Base-by-base conservation (phyloP, 208 protist genomes). In the Tritrichomonas musculus region DNA sequence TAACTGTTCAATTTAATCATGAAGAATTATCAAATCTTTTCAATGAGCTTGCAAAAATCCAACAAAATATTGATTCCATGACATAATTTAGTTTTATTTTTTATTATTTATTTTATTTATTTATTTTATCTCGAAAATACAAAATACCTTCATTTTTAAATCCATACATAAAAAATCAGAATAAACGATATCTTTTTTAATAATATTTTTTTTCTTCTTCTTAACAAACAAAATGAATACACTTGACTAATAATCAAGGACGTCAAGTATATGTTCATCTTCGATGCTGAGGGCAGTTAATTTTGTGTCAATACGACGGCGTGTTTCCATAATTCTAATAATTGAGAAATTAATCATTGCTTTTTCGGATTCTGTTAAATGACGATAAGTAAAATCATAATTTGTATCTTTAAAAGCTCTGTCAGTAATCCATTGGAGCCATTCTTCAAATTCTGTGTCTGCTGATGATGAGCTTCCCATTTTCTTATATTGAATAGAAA, bases 1-100 rank as follows among this genome's bases (percentile, higher is more conserved):
- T 88, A 39, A 57, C 77, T 33, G 57, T 88, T 88, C 77, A 88
- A 88, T 88, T 88, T 57, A 57, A 5, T 57, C 77, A 88, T 27
- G 77, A 88, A 53, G 77, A 57, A 57, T 47, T 88, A 27, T 57
- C 77, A n/a, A 53, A 88, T 22, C 41, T 88, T 14, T 88, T 57
- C 47, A 20, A 88, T 22, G 27, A 88, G 57, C 53, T 88, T 39
- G 77, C 53, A 88, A 1, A 88, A 30, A 88, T 88, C 30, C 77
- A 88, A 57, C 77, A 88, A 49, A 25, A 88, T 20, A 49, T 88
- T 57, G 77, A 88, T 88, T 14, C 9, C 20, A 27, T 88, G 25
- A 88, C 77, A 39, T 88, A 88, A 88, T 57, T 17, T 60, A 60
- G 5, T 60, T 60, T 60, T n/a, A n/a, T n/a, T n/a, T n/a, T n/a